Evolutionary conservation across 2,329 filamentous ascomycete genomes (phyloP), one percentile per base, ranked within the genome.

Genomic region (Periglandula ipomoeae): DNA sequence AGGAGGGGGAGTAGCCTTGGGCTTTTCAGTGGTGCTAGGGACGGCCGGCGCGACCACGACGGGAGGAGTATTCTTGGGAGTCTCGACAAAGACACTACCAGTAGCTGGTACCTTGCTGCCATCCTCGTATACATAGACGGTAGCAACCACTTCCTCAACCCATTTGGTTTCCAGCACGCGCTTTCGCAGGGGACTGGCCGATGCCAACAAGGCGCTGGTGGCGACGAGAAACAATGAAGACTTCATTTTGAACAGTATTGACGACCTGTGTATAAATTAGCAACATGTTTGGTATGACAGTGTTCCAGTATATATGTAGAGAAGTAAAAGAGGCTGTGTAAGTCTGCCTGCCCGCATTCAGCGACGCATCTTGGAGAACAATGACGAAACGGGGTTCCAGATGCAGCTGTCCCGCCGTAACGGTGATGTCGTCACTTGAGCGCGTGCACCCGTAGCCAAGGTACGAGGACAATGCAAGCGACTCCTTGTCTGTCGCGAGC

Each of bases 111-210:
- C n/a, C n/a, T n/a, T n/a, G n/a, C n/a, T n/a, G n/a, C n/a, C n/a
- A n/a, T n/a, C n/a, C n/a, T n/a, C n/a, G n/a, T n/a, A n/a, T n/a
- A 76, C 72, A 22, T 70, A 73, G 53, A 74, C 70, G 47, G 67
- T 72, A 47, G 68, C 65, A 22, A 65, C 43, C 44, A 65, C 43
- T 44, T 73, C 67, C 34, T 66, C 61, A 37, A 74, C 70, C 58
- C 61, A 59, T 3, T 70, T 56, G 26, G 67, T 73, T 51, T 68
- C 56, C 51, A 69, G 54, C 42, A 55, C 65, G 46, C 73, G 67
- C 58, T 68, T 67, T 49, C 65, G 54, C 32, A 75, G 60, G 48
- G 73, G 74, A 44, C 62, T 59, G 56, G 73, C 73, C 50, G 66
- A 57, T 48, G 68, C 72, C 61, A 76, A 53, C 46, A 73, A 53